phyloP scores from a whole-genome alignment of 495 filamentous ascomycete species.

The Xylaria castorea region DNA sequence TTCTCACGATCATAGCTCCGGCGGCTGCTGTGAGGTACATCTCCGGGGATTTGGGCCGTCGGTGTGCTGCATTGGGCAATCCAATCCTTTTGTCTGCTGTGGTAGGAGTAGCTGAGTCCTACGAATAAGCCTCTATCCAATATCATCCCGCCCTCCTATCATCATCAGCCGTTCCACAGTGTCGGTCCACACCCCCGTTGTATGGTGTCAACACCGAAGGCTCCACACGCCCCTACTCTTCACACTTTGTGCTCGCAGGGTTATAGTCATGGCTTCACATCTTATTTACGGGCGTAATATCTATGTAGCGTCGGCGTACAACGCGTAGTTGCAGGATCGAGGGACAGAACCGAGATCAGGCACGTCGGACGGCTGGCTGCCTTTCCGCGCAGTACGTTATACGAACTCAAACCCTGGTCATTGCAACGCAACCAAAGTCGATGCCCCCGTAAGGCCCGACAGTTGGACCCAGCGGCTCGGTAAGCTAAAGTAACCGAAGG shows the following conservation, averaged over 20 bases:
- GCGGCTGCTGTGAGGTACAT: not conserved
- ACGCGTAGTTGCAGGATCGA: slow-evolving; percentile 47
- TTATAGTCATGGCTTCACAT: slow-evolving; percentile 34
- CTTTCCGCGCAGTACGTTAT: slow-evolving; percentile 25
- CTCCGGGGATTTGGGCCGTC: not conserved
- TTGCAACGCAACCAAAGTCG: slow-evolving; percentile 3
- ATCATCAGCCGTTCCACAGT: slow-evolving; percentile 14
- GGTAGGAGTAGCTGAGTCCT: slow-evolving; percentile 16
- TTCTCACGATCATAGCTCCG: not conserved
- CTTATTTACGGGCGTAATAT: slow-evolving; percentile 45
- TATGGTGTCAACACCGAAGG: slow-evolving; percentile 22
- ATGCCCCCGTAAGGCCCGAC: slow-evolving; percentile 16
- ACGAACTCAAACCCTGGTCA: slow-evolving; percentile 20
- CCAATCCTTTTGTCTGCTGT: not conserved
- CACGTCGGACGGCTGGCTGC: slow-evolving; percentile 44
- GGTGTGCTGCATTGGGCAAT: slow-evolving; percentile 20
- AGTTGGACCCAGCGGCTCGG: slow-evolving; percentile 24
- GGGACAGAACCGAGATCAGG: slow-evolving; percentile 46
- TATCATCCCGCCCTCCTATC: slow-evolving; percentile 4
- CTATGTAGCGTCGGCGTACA: slow-evolving; percentile 37
- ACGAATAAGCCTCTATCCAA: not conserved
- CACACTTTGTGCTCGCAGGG: slow-evolving; percentile 31
- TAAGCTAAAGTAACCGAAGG: slow-evolving; percentile 28
- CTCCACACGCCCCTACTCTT: slow-evolving; percentile 16
- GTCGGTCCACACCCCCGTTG: not conserved